A percentile compares a stretch with the other conserved stretches of the same genome.
Conservation (phyloP, 2,329 filamentous ascomycete species). For the Madurella mycetomatis region DNA sequence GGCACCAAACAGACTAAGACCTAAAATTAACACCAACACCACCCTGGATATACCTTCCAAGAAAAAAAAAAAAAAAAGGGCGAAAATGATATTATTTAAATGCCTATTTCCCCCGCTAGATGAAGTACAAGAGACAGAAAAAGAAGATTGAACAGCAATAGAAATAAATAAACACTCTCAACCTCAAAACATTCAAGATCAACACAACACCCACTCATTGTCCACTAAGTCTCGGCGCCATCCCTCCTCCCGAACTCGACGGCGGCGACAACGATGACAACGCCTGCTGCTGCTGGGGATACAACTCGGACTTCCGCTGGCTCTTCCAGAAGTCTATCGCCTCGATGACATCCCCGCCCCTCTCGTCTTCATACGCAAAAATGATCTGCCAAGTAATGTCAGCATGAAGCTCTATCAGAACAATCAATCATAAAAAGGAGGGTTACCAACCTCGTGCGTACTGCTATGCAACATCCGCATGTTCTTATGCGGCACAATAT, state of each 20-base stretch:
- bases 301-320: slow-evolving; percentile 43
- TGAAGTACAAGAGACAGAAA: neutral
- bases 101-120: neutral
- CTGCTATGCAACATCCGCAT: slow-evolving; percentile 97
- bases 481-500: slow-evolving; percentile 94
- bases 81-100: neutral
- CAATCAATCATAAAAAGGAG: neutral
- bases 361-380: slow-evolving; percentile 95
- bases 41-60: neutral
- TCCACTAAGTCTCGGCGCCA: neutral
- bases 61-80: neutral
- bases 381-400: slow-evolving; percentile 63
- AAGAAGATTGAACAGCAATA: neutral
- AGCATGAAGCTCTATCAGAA: neutral
- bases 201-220: neutral
- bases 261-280: slow-evolving; percentile 3
- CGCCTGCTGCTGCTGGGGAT: neutral
- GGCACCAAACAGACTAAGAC: too few relatives aligned
- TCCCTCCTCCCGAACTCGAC: slow-evolving; percentile 1
- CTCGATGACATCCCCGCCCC: slow-evolving; percentile 87
- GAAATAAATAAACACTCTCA: neutral
- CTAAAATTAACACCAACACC: neutral
- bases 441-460: slow-evolving; percentile 76
- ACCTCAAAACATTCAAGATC: neutral
- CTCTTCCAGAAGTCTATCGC: slow-evolving; percentile 95